A percentile compares a stretch with the other conserved stretches of the same genome.
Conservation (phyloP, 108 stramenopile genomes). For the Skeletonema potamos region DNA sequence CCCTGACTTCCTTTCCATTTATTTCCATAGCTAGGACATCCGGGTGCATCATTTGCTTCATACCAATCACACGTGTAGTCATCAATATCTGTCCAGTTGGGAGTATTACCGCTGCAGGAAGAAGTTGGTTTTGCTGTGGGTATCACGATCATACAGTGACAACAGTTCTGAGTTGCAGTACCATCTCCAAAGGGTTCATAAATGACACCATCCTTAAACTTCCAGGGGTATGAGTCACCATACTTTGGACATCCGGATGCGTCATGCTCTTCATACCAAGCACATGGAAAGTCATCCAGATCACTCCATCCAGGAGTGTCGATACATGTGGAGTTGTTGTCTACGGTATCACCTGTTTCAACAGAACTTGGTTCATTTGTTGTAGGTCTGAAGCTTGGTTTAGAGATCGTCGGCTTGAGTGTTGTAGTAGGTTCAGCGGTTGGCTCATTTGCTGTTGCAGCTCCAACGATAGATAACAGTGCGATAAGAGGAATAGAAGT, state of each 20-base stretch:
- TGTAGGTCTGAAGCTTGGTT: neutral
- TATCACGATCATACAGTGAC: neutral
- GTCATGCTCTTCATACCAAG: constrained; percentile 3
- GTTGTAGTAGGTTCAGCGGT: neutral
- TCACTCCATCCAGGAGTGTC: constrained; percentile 3
- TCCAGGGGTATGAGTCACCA: neutral
- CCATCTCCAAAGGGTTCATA: neutral
- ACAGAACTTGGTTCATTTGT: neutral
- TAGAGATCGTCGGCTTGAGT: neutral
- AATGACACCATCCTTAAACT: neutral
- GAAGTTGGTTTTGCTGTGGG: neutral
- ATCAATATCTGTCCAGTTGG: neutral
- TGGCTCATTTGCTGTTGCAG: neutral
- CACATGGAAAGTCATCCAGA: neutral
- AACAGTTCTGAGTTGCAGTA: constrained; percentile 1
- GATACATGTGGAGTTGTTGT: neutral
- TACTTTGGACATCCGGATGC: neutral
- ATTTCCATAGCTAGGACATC: constrained; percentile 1
- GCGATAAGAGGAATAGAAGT: too few species aligned
- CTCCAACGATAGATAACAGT: too few species aligned
- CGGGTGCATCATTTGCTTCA: neutral
- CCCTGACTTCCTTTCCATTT: neutral
- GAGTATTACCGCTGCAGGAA: neutral
- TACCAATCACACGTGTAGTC: neutral
- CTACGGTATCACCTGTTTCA: neutral